Base-by-base conservation (phyloP, 1,139 yeast species). In the Saccharomyces hybrid region DNA sequence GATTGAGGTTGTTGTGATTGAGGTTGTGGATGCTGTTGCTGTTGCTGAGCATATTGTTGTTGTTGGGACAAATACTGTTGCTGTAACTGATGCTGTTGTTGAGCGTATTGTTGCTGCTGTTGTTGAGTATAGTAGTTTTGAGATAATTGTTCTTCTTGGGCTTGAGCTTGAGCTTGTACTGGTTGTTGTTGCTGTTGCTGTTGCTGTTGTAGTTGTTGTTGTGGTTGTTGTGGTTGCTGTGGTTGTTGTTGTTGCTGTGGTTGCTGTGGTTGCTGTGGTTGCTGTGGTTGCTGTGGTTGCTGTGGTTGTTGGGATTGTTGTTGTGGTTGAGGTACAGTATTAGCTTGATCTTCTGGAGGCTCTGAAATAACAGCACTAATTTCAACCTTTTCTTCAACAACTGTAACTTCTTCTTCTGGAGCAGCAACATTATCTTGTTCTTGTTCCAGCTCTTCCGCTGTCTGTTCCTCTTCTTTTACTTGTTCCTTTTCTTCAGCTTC, bases 1-100 rank as follows among this genome's bases (percentile, higher is more conserved):
- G 31, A 26, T 42, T 49, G 60, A 41, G 56, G 59, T 46, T 56
- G 52, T 47, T 59, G 59, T 41, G 50, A 55, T 47, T 58, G 64
- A 34, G 56, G 59, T 46, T 51, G 54, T 25, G 52, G 38, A 5
- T 49, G 47, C n/a, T 49, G 51, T 11, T 38, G 51, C 41, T 23
- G 51, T 31, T 50, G 49, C 31, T 50, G 49, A 38, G 42, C 46
- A 20, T 50, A 31, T 25, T 46, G 49, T 25, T 50, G 52, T 34
- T 53, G 55, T 23, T 48, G 56, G 14, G 55, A 44, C 42, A 44
- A 48, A 26, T 54, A 49, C 34, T 53, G 56, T 34, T 56, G 57
- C 38, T 38, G 50, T 13, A 54, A 46, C 23, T 46, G 52, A 47
- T 53, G 54, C 49, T 55, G 52, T 46, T 52, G 56, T 23, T 46